These are phyloP conservation scores for Claviceps purpurea DNA, from an alignment of 2,329 filamentous ascomycete genomes.

Conservation along the genomic window DNA sequence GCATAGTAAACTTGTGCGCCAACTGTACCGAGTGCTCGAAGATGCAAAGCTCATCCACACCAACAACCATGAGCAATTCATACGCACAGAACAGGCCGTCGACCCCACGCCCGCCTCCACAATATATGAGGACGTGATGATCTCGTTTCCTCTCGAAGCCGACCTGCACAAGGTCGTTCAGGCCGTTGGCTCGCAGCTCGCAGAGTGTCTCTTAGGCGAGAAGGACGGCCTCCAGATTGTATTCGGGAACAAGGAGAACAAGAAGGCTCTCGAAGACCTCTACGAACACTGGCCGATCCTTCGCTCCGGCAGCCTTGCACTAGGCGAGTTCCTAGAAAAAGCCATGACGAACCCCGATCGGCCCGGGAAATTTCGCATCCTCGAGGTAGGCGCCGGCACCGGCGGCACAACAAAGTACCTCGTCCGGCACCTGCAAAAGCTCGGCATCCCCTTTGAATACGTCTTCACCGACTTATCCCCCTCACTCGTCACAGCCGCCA, in stretches of 20 bases:
- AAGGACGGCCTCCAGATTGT: not conserved
- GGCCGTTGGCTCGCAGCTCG: not conserved
- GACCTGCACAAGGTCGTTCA: not conserved
- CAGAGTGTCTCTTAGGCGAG: not conserved
- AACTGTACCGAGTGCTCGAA: not conserved
- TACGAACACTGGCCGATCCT: conserved; percentile 1
- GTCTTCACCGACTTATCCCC: conserved; percentile 26
- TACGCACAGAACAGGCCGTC: not conserved
- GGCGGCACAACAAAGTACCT: conserved; percentile 21
- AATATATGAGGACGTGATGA: not conserved
- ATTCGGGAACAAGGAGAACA: not conserved
- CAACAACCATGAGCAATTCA: not conserved
- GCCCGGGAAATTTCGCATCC: not conserved
- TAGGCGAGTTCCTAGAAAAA: not conserved
- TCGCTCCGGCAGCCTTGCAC: not conserved
- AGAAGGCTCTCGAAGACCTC: not conserved
- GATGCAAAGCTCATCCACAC: not conserved
- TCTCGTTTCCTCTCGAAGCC: not conserved
- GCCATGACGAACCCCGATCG: not conserved
- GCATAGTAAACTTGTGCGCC: not conserved
- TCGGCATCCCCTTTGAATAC: conserved; percentile 20
- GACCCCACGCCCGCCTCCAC: not conserved
- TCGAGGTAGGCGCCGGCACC: conserved; percentile 15
- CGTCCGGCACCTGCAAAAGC: conserved; percentile 17
- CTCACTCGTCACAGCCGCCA: conserved; percentile 6